Evolutionary conservation across 352 stramenopile genomes (phyloP), one percentile per base, ranked within the genome.

Genomic region (Discostella stelligera): DNA sequence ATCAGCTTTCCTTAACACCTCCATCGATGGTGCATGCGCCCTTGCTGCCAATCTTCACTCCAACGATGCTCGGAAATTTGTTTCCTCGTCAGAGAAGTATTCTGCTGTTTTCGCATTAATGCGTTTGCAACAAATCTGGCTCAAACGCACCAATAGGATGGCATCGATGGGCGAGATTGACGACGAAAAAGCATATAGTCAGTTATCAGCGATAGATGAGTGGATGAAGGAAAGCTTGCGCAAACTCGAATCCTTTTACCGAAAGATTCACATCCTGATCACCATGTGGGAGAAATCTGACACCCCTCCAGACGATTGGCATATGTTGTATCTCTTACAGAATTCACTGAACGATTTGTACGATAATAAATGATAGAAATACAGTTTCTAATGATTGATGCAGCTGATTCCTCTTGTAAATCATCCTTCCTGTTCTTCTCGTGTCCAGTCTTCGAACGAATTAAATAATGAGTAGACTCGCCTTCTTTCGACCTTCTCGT

Each of bases 391-490:
- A 53, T 20, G 46, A 58, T n/a, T 20, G 46, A 58, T n/a, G 50
- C 32, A 13, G 50, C 50, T 16, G 18, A 44, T 66, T 18, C 53
- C 37, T 25, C 20, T 56, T 56, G 23, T 41, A 18, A 14, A 39
- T 58, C 25, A 41, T 62, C 23, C 53, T 25, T 20, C 25, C 37
- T 59, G n/a, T 32, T 75, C 55, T 67, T 80, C 73, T 25, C 20
- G 13, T 11, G 13, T 70, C 65, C 65, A 76, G 62, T 76, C 66
- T 37, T 53, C 62, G 30, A 81, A 77, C 46, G 75, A 65, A 66
- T 76, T 59, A 44, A 60, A 60, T 30, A 60, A 60, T 44, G 53
- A 41, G 66, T 32, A 72, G 13, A 77, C 62, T 58, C 71, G 71
- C 55, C 55, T 62, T 60, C 74, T 66, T 69, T 81, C 52, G 25